Evolutionary conservation across 2,329 filamentous ascomycete species (phyloP).

Genomic region (Myriosclerotinia scirpicola): DNA sequence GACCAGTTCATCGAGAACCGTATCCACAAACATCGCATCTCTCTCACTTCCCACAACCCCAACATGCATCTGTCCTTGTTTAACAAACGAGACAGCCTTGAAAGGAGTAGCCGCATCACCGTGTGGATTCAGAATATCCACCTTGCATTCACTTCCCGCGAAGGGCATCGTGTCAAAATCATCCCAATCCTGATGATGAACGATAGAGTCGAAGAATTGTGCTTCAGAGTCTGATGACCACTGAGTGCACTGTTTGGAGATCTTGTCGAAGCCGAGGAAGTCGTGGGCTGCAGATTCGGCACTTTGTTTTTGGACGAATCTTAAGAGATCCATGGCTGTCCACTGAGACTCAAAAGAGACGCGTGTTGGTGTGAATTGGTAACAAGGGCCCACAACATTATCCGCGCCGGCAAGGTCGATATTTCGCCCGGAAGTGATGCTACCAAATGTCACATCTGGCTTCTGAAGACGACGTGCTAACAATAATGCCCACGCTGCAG

Average conservation of each 20-base stretch:
- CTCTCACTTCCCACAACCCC: constrained; percentile 48
- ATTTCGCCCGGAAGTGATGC: constrained; percentile 46
- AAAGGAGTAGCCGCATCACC: constrained; percentile 45
- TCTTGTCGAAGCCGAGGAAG: constrained; percentile 41
- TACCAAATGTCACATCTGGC: constrained; percentile 32
- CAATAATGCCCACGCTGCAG: constrained; percentile 47
- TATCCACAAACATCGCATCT: constrained; percentile 43
- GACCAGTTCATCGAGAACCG: constrained; percentile 41
- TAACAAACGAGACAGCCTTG: constrained; percentile 49
- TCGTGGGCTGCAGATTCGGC: constrained; percentile 40
- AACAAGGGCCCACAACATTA: constrained; percentile 47
- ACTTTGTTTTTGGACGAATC: constrained; percentile 41
- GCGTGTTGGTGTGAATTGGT: constrained; percentile 48
- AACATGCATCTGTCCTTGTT: constrained; percentile 44
- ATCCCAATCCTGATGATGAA: constrained; percentile 43
- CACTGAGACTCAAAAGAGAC: constrained; percentile 42
- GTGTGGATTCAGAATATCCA: constrained; percentile 43
- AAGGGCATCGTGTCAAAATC: constrained; percentile 48
- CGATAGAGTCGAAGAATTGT: constrained; percentile 40
- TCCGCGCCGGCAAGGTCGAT: constrained; percentile 43
- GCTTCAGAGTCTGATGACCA: constrained; percentile 36
- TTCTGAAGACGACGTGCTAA: constrained; percentile 39
- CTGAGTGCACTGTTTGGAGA: constrained; percentile 41
- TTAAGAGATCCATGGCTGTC: constrained; percentile 41
- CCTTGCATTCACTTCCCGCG: constrained; percentile 37